These are phyloP conservation scores for Athelia psychrophila DNA, from an alignment of 1,284 basidiomycete genomes.

Conservation along the genomic window DNA sequence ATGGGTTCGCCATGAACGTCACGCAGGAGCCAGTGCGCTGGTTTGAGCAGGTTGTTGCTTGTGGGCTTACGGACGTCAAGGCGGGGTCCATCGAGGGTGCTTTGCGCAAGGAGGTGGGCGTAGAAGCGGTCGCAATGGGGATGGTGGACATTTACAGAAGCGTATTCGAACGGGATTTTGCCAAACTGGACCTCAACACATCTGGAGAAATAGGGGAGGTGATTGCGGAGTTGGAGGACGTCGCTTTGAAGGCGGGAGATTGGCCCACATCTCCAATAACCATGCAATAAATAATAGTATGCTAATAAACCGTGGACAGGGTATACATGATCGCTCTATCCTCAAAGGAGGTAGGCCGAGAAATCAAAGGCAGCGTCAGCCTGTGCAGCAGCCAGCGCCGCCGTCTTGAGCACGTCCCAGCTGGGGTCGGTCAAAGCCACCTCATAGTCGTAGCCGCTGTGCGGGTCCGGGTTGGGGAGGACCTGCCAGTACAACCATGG, in stretches of 20 bases:
- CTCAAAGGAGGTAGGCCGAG: slow-evolving; percentile 7
- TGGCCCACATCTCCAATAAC: slow-evolving; percentile 13
- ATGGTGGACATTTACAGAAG: slow-evolving; percentile 52
- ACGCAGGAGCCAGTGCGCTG: slow-evolving; percentile 77
- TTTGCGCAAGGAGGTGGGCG: slow-evolving; percentile 31
- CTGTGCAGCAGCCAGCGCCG: slow-evolving; percentile 7
- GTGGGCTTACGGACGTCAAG: slow-evolving; percentile 85
- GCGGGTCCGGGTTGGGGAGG: slow-evolving; percentile 15
- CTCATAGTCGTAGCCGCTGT: slow-evolving; percentile 14
- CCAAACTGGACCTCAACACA: slow-evolving; percentile 39
- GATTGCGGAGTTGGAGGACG: slow-evolving; percentile 44
- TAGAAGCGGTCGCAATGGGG: slow-evolving; percentile 51
- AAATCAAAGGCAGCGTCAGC: slow-evolving; percentile 12
- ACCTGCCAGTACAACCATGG: slow-evolving; percentile 26
- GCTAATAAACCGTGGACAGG: too few species aligned
- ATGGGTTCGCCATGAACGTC: slow-evolving; percentile 95
- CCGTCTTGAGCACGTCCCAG: slow-evolving; percentile 13
- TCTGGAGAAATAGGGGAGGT: slow-evolving; percentile 51
- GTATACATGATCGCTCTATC: too few species aligned
- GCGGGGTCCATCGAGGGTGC: slow-evolving; percentile 65
- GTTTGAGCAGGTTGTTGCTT: slow-evolving; percentile 90
- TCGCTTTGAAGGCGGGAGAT: slow-evolving; percentile 21
- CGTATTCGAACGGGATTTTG: slow-evolving; percentile 54
- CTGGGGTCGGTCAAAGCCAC: slow-evolving; percentile 12
- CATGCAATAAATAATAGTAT: not conserved